phyloP scores from a whole-genome alignment of 2,329 filamentous ascomycete species.

The Talaromyces rugulosus region DNA sequence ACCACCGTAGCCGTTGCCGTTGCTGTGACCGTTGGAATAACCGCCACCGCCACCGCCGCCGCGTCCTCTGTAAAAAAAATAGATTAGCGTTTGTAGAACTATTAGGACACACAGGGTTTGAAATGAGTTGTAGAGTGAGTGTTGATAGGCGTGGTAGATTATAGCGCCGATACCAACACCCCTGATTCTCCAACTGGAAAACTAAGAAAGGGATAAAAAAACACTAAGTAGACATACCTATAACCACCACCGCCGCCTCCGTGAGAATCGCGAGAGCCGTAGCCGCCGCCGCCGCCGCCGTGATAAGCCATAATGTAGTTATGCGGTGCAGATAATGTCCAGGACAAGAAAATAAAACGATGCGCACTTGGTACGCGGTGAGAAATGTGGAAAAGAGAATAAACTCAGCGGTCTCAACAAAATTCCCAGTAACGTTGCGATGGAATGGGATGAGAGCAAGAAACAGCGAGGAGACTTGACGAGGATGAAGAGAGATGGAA shows the following conservation, averaged over 20 bases:
- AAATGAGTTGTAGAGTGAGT: background rate
- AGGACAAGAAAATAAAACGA: background rate
- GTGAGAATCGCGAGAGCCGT: conserved; percentile 38
- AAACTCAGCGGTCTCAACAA: background rate
- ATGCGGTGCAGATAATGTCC: background rate
- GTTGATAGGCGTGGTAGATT: background rate
- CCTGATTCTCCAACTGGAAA: background rate
- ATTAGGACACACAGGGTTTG: background rate
- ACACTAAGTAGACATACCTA: conserved; percentile 30
- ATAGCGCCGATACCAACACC: background rate
- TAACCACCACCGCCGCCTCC: conserved; percentile 55
- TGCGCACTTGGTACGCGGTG: background rate
- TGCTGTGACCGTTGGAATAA: conserved; percentile 44
- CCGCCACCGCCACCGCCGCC: conserved; percentile 49
- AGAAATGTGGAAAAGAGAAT: background rate
- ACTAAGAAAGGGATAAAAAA: conserved; percentile 2
- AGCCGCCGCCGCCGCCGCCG: conserved; percentile 38
- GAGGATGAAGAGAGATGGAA: background rate
- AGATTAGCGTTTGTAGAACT: conserved; percentile 2
- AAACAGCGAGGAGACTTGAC: background rate
- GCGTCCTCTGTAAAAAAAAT: conserved; percentile 26
- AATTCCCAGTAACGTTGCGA: background rate
- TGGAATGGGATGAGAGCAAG: background rate
- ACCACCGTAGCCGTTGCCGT: conserved; percentile 34
- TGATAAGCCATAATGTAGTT: conserved; percentile 65